Evolutionary conservation across 345 rosid species (phyloP), one percentile per base, ranked within the genome.

Genomic region (Sonneratia caseolaris): DNA sequence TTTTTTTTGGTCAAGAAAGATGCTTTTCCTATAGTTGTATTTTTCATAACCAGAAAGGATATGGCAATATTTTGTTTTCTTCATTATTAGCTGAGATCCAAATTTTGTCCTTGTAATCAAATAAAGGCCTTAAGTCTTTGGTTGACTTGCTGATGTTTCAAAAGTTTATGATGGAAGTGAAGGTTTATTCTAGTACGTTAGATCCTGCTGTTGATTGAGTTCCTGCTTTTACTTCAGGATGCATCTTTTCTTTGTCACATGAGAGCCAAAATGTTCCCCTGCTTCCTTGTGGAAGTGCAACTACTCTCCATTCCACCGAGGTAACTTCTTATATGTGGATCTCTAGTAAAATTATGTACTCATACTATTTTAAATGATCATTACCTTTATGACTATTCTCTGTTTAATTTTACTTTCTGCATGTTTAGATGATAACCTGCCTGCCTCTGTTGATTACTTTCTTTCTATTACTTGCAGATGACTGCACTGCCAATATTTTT

Each of bases 241-340:
- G 73, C 43, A 19, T 61, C 68, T 81, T 80, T 37, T 84, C 86
- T 75, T 75, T 78, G 81, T 75, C 84, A 38, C 72, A 68, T 69
- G 80, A 81, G 71, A 73, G 73, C 69, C 80, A 78, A 19, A 71
- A 70, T 71, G 45, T 69, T 72, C 73, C 81, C 74, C 84, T 82
- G 56, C 81, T 83, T 82, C 75, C 74, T 66, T 55, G 66, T 77
- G 78, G 83, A 74, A 80, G 76, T 70, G 74, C 79, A 32, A 74
- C 72, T 79, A 70, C 78, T 69, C 84, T 85, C 75, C 86, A 80
- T 61, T 81, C 92, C 71, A 72, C 80, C 24, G 73, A 79, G 94
- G 98, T 93, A 85, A 81, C 72, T 74, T 76, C 59, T 64, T 68
- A 71, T 40, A 70, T 72, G 14, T 51, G 22, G 22, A 35, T 11